Percentiles rank a stretch among this genome's conserved stretches.
These are phyloP conservation scores for Arbutus unedo DNA, from an alignment of 148 eudicot genomes.

Conservation along the genomic window DNA sequence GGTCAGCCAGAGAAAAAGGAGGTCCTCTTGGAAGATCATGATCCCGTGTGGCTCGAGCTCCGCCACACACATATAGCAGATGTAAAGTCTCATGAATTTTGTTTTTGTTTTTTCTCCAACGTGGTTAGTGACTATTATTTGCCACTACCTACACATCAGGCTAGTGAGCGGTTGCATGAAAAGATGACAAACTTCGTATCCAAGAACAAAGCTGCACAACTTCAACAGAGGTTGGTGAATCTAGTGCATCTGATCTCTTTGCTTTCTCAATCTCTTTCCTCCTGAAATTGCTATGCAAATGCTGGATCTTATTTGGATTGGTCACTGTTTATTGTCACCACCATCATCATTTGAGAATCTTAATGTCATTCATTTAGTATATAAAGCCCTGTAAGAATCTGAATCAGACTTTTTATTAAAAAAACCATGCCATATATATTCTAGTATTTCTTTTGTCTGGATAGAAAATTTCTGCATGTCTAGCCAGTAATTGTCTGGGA, in stretches of 20 bases:
- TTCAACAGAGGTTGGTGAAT: constrained; percentile 69
- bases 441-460: not conserved
- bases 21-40: constrained; percentile 75
- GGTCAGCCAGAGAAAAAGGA: constrained; percentile 83
- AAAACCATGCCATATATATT: not conserved
- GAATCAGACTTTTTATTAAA: not conserved
- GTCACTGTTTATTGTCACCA: not conserved
- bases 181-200: constrained; percentile 79
- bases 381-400: not conserved
- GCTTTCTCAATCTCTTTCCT: not conserved
- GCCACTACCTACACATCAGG: constrained; percentile 45
- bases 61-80: constrained; percentile 92
- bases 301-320: not conserved
- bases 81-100: constrained; percentile 38
- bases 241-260: constrained; percentile 13
- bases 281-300: not conserved
- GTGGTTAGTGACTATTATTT: constrained; percentile 8
- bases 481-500: not conserved
- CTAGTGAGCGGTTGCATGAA: constrained; percentile 86
- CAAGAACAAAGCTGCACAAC: constrained; percentile 93
- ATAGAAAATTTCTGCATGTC: not conserved
- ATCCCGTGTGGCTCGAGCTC: constrained; percentile 96
- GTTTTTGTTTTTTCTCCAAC: not conserved
- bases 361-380: constrained; percentile 6
- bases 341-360: not conserved